Evolutionary conservation across 805 yeast species (phyloP).

Genomic region (Jamesozyma piceae): DNA sequence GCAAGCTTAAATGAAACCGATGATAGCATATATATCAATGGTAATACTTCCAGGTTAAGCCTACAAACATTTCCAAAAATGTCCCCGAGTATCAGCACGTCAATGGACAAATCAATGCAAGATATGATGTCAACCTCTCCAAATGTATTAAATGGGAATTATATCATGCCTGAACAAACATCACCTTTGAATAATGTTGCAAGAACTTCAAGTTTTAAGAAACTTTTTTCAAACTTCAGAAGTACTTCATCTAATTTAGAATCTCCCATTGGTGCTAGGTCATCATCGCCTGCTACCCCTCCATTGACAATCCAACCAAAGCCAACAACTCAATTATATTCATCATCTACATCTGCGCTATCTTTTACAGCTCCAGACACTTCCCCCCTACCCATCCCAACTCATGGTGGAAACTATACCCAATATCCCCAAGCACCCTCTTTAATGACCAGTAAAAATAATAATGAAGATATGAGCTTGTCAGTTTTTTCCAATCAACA

Average conservation of each 20-base stretch:
- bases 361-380: neutral
- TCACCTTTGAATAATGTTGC: constrained; percentile 1
- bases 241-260: constrained; percentile 5
- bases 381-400: neutral
- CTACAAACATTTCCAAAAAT: constrained; percentile 16
- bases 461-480: neutral
- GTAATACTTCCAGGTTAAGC: constrained; percentile 17
- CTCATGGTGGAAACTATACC: constrained; percentile 3
- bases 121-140: constrained; percentile 18
- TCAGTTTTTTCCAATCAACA: too few species aligned
- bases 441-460: constrained; percentile 5
- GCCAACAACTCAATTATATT: constrained; percentile 3
- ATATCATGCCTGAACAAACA: constrained; percentile 13
- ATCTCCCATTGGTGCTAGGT: constrained; percentile 5
- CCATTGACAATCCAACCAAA: constrained; percentile 2
- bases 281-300: constrained; percentile 6
- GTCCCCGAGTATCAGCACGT: constrained; percentile 9
- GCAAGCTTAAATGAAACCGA: constrained; percentile 1
- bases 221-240: constrained; percentile 10
- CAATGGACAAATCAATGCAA: constrained; percentile 17
- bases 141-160: constrained; percentile 2
- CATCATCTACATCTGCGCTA: constrained; percentile 5
- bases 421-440: constrained; percentile 25
- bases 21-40: constrained; percentile 16
- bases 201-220: constrained; percentile 20